A percentile compares a stretch with the other conserved stretches of the same genome.
Conservation (phyloP, 139 green algal genomes). For the Chlorella vulgaris region DNA sequence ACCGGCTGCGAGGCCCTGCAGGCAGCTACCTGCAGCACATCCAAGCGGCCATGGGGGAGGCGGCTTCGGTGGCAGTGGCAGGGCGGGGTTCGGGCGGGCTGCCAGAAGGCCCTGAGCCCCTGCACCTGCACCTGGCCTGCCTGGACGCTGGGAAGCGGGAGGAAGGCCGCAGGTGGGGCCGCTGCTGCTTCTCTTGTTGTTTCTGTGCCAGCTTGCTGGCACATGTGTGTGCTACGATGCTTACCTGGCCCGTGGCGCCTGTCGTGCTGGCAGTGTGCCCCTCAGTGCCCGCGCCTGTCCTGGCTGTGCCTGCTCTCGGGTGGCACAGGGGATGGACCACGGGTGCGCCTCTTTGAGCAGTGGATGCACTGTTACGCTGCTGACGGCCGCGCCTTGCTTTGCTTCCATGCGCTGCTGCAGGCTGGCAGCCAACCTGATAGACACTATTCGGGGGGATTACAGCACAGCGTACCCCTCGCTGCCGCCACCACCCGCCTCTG, state of each 20-base stretch:
- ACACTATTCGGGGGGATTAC: slow-evolving; percentile 28
- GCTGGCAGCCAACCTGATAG: slow-evolving; percentile 33
- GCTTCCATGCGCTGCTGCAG: neutral
- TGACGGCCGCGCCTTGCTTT: too few species aligned
- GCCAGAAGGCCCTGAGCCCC: slow-evolving; percentile 6
- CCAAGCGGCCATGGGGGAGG: neutral
- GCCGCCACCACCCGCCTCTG: neutral
- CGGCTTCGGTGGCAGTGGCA: neutral
- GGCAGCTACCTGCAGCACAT: slow-evolving; percentile 36
- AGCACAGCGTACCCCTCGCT: neutral
- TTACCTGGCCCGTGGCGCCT: neutral
- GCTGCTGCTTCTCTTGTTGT: neutral
- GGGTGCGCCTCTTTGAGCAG: too few species aligned
- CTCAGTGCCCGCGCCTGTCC: neutral
- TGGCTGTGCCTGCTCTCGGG: neutral
- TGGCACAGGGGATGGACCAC: too few species aligned
- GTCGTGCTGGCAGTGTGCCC: neutral
- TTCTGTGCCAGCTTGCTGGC: neutral
- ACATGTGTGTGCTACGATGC: neutral
- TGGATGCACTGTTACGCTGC: too few species aligned
- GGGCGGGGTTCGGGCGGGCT: neutral
- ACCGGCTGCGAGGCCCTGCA: slow-evolving; percentile 2
- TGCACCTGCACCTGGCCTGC: slow-evolving; percentile 14
- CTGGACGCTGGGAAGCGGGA: neutral
- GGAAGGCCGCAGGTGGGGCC: slow-evolving; percentile 10